A percentile compares a stretch with the other conserved stretches of the same genome.
These are phyloP conservation scores for Thraustotheca clavata DNA, from an alignment of 352 stramenopile genomes.

Conservation along the genomic window DNA sequence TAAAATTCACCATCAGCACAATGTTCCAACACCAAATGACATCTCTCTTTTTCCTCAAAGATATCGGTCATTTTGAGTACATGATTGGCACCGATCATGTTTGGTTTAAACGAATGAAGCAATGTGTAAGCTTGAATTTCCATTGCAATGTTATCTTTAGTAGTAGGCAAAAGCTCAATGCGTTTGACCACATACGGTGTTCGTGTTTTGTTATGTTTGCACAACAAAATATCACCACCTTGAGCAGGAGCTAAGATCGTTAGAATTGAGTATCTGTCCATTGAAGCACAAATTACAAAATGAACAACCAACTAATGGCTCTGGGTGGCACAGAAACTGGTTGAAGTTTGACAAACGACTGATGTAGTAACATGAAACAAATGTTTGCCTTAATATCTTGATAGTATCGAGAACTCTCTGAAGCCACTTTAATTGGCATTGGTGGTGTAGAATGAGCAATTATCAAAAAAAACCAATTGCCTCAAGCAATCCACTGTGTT, in stretches of 20 bases:
- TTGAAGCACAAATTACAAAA: not conserved
- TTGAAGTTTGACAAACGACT: too few relatives aligned
- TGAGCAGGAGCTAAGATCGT: not conserved
- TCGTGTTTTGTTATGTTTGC: not conserved
- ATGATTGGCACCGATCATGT: not conserved
- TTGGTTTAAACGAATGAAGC: not conserved
- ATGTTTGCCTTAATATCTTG: too few relatives aligned
- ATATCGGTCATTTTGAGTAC: not conserved
- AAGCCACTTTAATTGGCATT: too few relatives aligned
- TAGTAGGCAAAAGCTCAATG: not conserved
- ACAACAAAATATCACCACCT: not conserved
- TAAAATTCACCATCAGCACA: slow-evolving; percentile 15
- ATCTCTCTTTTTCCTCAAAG: not conserved
- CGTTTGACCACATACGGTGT: not conserved
- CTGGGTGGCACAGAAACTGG: too few relatives aligned
- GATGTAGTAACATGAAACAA: too few relatives aligned
- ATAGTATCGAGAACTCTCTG: too few relatives aligned
- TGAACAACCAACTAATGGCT: too few relatives aligned
- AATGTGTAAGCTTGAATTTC: not conserved
- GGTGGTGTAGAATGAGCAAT: too few relatives aligned
- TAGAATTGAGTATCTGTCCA: not conserved
- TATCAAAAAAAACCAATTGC: too few relatives aligned
- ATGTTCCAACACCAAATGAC: slow-evolving; percentile 27
- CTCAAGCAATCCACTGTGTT: too few relatives aligned
- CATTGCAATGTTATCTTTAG: slow-evolving; percentile 5